Conservation (phyloP, 1,284 basidiomycete genomes). For the Gymnopus androsaceus region DNA sequence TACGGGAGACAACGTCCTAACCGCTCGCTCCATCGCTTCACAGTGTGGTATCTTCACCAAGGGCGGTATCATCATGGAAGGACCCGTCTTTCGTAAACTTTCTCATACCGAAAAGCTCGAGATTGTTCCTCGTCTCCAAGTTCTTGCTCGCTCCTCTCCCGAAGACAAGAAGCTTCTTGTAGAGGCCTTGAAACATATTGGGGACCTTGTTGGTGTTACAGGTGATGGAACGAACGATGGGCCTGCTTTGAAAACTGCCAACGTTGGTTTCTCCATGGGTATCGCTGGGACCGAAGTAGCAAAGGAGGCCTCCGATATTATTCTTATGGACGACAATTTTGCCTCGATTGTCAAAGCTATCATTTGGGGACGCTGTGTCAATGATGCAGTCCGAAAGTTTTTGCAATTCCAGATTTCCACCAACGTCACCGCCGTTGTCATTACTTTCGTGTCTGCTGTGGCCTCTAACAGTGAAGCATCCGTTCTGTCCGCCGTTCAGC, state of each 20-base stretch:
- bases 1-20: constrained; percentile 96
- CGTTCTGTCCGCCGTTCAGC: constrained; percentile 90
- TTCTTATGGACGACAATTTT: constrained; percentile 98
- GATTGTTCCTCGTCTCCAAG: constrained; percentile 71
- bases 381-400: constrained; percentile 97
- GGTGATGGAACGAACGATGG: constrained; percentile 99
- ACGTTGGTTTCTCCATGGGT: constrained; percentile 98
- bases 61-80: constrained; percentile 97
- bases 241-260: constrained; percentile 91
- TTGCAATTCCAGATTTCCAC: constrained; percentile 97
- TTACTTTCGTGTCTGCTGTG: constrained; percentile 92
- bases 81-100: constrained; percentile 75
- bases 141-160: constrained; percentile 93
- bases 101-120: constrained; percentile 58
- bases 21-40: constrained; percentile 89
- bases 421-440: constrained; percentile 93
- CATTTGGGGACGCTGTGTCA: constrained; percentile 98
- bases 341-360: constrained; percentile 95
- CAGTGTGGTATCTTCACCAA: constrained; percentile 94
- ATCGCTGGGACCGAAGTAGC: constrained; percentile 98
- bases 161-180: constrained; percentile 96
- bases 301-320: constrained; percentile 98
- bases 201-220: constrained; percentile 95
- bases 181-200: constrained; percentile 83
- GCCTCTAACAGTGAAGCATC: constrained; percentile 78